Evolutionary conservation across 805 yeast genomes (phyloP), one percentile per base, ranked within the genome.

Genomic region (Jamesozyma lodderae): DNA sequence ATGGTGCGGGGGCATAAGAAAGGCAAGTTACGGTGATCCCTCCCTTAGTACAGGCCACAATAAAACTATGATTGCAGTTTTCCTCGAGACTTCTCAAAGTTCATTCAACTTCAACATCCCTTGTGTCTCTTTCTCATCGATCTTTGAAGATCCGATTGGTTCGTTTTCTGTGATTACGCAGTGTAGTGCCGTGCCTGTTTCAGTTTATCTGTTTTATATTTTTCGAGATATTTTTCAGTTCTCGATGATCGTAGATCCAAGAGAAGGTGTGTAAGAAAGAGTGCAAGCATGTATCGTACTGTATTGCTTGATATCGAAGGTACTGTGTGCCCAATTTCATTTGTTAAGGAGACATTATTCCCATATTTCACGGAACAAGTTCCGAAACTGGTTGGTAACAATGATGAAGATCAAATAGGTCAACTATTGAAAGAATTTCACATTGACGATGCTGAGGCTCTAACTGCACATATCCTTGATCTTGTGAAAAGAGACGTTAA

Each of bases 321-420:
- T 14, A 88, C 96, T 0, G 77, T 88, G 22, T 88, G 96, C 53
- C 88, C 96, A 3, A 87, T 88, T 16, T 70, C 88, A 1, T 88
- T 88, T 53, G 97, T 88, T 30, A 81, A 82, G 49, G 87, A 83
- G 21, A 67, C 64, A 2, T 62, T 88, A 24, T 81, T 77, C 60
- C 96, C 96, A 0, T 87, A 73, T 53, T 88, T 92, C 45, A 55
- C 79, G 3, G 37, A 55, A 3, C 59, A 71, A 44, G 49, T 78
- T 18, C 77, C 83, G 27, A 8, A 51, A 1, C 41, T 68, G 14
- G 49, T 76, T 32, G 37, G 47, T 2, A 39, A 47, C 7, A 21
- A 32, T 25, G 49, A 51, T 37, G 33, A 41, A 3, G 47, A 45
- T 18, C 49, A 58, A 33, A 54, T 41, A 20, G 22, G 18, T 17